These are phyloP conservation scores for Backusella circina DNA, from an alignment of 192 early-diverging fungal genomes.

Conservation along the genomic window DNA sequence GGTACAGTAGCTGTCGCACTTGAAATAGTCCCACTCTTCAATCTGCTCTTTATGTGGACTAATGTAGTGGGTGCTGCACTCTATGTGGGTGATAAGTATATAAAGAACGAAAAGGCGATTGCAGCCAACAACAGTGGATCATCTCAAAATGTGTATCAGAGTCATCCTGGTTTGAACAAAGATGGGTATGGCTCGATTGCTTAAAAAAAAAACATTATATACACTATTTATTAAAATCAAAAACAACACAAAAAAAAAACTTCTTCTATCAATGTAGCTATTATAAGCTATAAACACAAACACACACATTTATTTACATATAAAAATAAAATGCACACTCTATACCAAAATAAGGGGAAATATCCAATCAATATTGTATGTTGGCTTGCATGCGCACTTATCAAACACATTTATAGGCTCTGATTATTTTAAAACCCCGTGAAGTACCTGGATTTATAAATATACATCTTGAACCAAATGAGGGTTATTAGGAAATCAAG, in stretches of 20 bases:
- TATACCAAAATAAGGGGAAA: background rate
- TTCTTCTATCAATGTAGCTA: background rate
- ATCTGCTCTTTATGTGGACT: constrained; percentile 66
- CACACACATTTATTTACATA: background rate
- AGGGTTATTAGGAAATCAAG: background rate
- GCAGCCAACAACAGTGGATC: background rate
- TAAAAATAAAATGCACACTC: background rate
- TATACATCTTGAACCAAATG: background rate
- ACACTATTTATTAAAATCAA: background rate
- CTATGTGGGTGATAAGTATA: constrained; percentile 61
- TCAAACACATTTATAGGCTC: background rate
- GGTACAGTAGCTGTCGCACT: constrained; percentile 53
- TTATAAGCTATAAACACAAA: background rate
- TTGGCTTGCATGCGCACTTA: background rate
- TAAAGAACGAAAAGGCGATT: constrained; percentile 29
- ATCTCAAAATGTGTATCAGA: background rate
- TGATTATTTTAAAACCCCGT: background rate
- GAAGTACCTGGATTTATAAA: background rate
- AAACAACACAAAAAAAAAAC: too few species aligned
- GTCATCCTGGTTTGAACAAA: background rate
- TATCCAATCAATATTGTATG: background rate
- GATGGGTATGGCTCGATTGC: background rate
- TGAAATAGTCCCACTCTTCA: constrained; percentile 59
- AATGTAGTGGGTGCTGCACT: constrained; percentile 63
- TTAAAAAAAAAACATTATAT: background rate